Evolutionary conservation across 345 rosid genomes (phyloP).

Genomic region (Dipteronia sinensis): DNA sequence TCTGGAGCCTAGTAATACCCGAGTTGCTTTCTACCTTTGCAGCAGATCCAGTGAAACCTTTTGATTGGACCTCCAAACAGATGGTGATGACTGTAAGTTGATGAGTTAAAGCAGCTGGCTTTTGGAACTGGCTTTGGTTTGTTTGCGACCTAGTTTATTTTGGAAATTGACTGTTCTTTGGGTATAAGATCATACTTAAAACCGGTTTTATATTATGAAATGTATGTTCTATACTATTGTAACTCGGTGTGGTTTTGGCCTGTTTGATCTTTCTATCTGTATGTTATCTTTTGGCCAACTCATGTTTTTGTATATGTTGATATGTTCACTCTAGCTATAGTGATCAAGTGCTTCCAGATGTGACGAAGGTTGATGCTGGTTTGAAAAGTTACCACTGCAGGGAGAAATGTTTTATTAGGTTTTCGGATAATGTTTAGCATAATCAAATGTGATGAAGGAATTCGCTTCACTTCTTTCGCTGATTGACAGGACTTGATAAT

Average conservation of each 20-base stretch:
- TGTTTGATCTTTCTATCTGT: constrained; percentile 13
- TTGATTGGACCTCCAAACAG: constrained; percentile 45
- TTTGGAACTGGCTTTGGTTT: constrained; percentile 42
- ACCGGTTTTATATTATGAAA: constrained; percentile 12
- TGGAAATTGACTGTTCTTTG: constrained; percentile 24
- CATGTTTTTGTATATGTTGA: background rate
- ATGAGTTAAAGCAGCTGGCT: constrained; percentile 38
- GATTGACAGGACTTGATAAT: background rate
- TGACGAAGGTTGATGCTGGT: too few species aligned
- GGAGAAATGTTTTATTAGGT: background rate
- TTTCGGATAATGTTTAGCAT: background rate
- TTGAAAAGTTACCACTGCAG: too few species aligned
- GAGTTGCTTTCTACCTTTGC: constrained; percentile 36
- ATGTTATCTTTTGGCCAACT: background rate
- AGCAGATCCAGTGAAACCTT: constrained; percentile 41
- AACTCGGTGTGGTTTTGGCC: constrained; percentile 17
- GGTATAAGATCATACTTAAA: constrained; percentile 21
- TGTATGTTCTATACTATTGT: constrained; percentile 22
- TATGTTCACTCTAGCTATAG: background rate
- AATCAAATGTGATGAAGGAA: too few species aligned
- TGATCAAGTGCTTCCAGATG: background rate
- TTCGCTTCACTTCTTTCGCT: too few species aligned
- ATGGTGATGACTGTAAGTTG: constrained; percentile 42
- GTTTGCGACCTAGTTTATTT: constrained; percentile 28
- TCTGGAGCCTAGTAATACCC: constrained; percentile 41